These are phyloP conservation scores for Nidula microcarpa DNA, from an alignment of 768 basidiomycete species.

Conservation along the genomic window DNA sequence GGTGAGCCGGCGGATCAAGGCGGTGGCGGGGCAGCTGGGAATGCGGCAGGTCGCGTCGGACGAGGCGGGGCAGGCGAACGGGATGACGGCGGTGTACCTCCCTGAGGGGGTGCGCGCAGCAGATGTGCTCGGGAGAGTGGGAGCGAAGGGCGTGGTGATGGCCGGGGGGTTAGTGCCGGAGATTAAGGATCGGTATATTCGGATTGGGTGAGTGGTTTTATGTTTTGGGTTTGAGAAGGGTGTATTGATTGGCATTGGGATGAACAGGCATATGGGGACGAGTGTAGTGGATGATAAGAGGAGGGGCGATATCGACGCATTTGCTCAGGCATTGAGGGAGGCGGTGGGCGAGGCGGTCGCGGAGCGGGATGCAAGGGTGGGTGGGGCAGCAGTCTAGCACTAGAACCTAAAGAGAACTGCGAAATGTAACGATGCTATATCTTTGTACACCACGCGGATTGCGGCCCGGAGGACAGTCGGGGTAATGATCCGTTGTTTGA, in stretches of 20 bases:
- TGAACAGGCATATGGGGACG: slow-evolving; percentile 77
- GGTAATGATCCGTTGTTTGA: neutral
- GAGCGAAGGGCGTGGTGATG: slow-evolving; percentile 64
- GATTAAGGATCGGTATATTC: slow-evolving; percentile 82
- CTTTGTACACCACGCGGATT: no score
- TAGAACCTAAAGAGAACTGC: no score
- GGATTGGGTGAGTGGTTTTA: slow-evolving; percentile 51
- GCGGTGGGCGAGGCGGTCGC: slow-evolving; percentile 10
- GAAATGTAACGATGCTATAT: no score
- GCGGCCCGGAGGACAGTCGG: no score
- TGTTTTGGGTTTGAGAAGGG: slow-evolving; percentile 4
- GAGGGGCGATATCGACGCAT: slow-evolving; percentile 65
- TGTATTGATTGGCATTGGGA: slow-evolving; percentile 43
- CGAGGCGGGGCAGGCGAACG: slow-evolving; percentile 65
- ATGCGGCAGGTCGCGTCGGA: slow-evolving; percentile 61
- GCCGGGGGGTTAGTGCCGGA: slow-evolving; percentile 81
- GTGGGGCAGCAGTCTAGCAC: no score
- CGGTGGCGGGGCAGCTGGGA: slow-evolving; percentile 58
- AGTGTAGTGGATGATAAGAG: slow-evolving; percentile 56
- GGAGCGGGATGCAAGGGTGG: neutral
- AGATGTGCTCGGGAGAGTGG: slow-evolving; percentile 67
- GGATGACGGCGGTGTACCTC: slow-evolving; percentile 85
- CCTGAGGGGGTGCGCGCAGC: slow-evolving; percentile 68
- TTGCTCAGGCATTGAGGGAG: slow-evolving; percentile 47
- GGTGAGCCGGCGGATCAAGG: slow-evolving; percentile 61